Conservation (phyloP, 306 rosid genomes). For the Cicer bijugum region DNA sequence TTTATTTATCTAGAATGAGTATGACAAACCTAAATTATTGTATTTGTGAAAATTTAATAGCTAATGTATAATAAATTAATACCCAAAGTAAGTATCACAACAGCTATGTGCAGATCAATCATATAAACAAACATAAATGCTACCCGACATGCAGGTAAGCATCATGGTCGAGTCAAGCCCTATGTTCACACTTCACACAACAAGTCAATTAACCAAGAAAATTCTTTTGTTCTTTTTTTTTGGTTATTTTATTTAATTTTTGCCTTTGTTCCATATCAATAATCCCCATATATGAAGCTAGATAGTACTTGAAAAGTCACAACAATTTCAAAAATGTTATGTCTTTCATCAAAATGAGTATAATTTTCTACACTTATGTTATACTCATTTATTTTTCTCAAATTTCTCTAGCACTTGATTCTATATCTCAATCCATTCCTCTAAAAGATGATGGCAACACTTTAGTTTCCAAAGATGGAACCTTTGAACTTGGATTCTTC, state of each 20-base stretch:
- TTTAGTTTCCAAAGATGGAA: constrained; percentile 53
- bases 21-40: too few species aligned
- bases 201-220: not conserved
- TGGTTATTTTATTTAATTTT: not conserved
- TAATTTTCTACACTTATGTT: constrained; percentile 25
- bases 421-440: constrained; percentile 47
- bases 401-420: constrained; percentile 39
- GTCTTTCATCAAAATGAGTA: constrained; percentile 28
- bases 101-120: constrained; percentile 12
- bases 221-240: not conserved
- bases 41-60: too few species aligned
- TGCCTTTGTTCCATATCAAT: not conserved
- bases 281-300: constrained; percentile 14
- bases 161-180: constrained; percentile 4
- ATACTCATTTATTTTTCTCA: constrained; percentile 25
- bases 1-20: too few species aligned
- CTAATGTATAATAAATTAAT: too few species aligned
- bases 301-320: not conserved
- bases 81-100: too few species aligned
- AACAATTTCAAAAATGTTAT: not conserved
- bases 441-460: constrained; percentile 44
- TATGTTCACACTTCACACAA: constrained; percentile 17
- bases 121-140: constrained; percentile 9
- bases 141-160: constrained; percentile 1
- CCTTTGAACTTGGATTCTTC: constrained; percentile 67